Percentiles rank a stretch among this genome's conserved stretches.
phyloP scores from a whole-genome alignment of 2,329 filamentous ascomycete genomes.

The Lasiodiplodia theobromae region DNA sequence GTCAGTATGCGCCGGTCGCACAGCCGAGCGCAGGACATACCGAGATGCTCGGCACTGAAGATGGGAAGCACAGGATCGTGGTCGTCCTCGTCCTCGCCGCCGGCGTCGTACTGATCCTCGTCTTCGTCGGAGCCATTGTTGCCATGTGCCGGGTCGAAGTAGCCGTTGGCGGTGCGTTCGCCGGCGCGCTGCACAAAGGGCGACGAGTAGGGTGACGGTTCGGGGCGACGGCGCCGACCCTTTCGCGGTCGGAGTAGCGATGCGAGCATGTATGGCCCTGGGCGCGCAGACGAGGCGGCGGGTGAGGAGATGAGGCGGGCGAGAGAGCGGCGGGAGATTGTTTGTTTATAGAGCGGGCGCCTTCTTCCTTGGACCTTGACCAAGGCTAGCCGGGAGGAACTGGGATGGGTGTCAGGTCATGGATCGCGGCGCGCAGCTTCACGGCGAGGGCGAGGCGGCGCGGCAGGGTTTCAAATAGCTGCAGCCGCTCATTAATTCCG shows the following conservation, averaged over 20 bases:
- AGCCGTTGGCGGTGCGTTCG: constrained; percentile 38
- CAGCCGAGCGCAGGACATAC: constrained; percentile 35
- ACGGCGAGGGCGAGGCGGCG: neutral
- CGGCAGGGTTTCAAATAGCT: constrained; percentile 20
- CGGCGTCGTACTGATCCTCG: constrained; percentile 40
- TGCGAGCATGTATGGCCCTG: constrained; percentile 44
- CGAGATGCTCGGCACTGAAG: constrained; percentile 46
- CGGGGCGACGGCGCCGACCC: constrained; percentile 37
- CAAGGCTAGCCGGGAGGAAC: constrained; percentile 14
- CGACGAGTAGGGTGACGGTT: constrained; percentile 47
- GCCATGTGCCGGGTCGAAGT: constrained; percentile 31
- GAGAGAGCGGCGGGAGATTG: constrained; percentile 2
- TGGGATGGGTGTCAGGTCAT: constrained; percentile 10
- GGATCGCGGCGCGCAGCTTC: neutral
- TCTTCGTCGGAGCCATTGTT: constrained; percentile 35
- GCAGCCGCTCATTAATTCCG: constrained; percentile 10
- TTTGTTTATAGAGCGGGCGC: constrained; percentile 21
- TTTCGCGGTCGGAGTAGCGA: constrained; percentile 45
- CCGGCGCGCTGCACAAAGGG: constrained; percentile 36
- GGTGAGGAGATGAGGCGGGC: constrained; percentile 10
- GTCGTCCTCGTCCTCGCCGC: constrained; percentile 38
- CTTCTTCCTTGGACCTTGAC: neutral
- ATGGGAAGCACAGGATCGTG: constrained; percentile 49
- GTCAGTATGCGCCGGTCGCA: constrained; percentile 36
- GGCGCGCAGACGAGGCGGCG: constrained; percentile 28